These are phyloP conservation scores for Cyclotella baltica DNA, from an alignment of 108 stramenopile genomes.

Conservation along the genomic window DNA sequence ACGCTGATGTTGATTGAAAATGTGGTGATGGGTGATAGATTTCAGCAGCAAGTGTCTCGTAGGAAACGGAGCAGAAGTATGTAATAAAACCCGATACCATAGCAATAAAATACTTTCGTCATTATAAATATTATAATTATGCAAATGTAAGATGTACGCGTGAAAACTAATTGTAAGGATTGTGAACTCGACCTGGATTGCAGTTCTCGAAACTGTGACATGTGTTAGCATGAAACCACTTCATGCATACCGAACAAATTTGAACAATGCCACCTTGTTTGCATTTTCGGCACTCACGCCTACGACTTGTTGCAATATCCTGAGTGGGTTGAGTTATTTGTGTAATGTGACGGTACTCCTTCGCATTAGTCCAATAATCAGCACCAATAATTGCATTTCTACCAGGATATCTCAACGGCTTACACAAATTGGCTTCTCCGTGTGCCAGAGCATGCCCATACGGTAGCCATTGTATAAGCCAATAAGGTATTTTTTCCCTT, in stretches of 20 bases:
- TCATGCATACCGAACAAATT: neutral
- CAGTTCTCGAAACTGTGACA: constrained; percentile 4
- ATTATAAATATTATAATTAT: too few species aligned
- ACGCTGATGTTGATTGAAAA: constrained; percentile 1
- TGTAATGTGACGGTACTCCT: neutral
- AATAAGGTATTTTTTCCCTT: constrained; percentile 20
- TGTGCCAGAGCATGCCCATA: constrained; percentile 17
- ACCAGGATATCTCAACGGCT: constrained; percentile 15
- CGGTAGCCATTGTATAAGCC: constrained; percentile 16
- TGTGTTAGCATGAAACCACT: neutral
- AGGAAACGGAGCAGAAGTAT: neutral
- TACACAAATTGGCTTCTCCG: constrained; percentile 15
- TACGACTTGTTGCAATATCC: neutral
- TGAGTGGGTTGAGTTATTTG: neutral
- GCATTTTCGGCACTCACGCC: neutral
- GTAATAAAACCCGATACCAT: neutral
- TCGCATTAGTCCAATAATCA: constrained; percentile 23
- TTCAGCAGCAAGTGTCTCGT: neutral
- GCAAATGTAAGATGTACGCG: too few species aligned
- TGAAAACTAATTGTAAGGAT: neutral
- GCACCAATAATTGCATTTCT: constrained; percentile 15
- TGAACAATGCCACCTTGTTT: neutral
- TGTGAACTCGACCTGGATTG: neutral
- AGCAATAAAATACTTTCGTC: neutral
- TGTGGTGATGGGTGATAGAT: neutral